Base-by-base conservation (phyloP, 2,329 filamentous ascomycete genomes). In the Chaetomiaceae sp. region DNA sequence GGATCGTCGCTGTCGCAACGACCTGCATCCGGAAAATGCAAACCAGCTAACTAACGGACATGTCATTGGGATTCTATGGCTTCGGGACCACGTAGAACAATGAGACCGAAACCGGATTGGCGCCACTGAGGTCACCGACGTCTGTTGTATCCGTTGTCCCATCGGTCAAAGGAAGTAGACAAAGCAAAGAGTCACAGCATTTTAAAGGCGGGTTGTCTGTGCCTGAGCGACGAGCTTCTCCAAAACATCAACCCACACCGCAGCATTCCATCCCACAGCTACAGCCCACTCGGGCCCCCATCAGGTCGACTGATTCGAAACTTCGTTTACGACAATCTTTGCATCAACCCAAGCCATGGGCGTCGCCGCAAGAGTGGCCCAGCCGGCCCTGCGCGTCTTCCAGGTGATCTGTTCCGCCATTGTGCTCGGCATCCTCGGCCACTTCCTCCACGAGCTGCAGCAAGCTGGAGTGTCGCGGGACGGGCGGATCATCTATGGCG, bases 351-450 rank as follows among this genome's bases (percentile, higher is more conserved):
- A 24, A 14, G 47, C 14, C 36, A 56, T 56, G 52, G 48, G 47
- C 14, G 36, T 20, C 14, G 45, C 32, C 1, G 48, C 54, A 4
- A 49, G 30, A 26, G 26, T 39, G 8, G 19, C 22, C 17, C 37
- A 36, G 10, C 45, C 51, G 3, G 12, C 42, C 39, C 41, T 56
- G 39, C 54, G 52, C 22, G 6, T 55, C 27, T 49, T 39, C 40
- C 45, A 56, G 39, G 24, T 56, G 20, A 39, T 50, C 34, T 50
- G 49, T 40, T 50, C 50, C 32, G 48, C 47, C 43, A 49, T 56
- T 30, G 45, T 52, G 18, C 45, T 56, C 19, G 52, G 48, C 20
- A 45, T 56, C 29, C 34, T 53, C 14, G 43, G 42, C 32, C 41
- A 35, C 26, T 55, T 55, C 26, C 20, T 56, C 3, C 37, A 44